phyloP scores from a whole-genome alignment of 257 asterid species.

The Catharanthus roseus region DNA sequence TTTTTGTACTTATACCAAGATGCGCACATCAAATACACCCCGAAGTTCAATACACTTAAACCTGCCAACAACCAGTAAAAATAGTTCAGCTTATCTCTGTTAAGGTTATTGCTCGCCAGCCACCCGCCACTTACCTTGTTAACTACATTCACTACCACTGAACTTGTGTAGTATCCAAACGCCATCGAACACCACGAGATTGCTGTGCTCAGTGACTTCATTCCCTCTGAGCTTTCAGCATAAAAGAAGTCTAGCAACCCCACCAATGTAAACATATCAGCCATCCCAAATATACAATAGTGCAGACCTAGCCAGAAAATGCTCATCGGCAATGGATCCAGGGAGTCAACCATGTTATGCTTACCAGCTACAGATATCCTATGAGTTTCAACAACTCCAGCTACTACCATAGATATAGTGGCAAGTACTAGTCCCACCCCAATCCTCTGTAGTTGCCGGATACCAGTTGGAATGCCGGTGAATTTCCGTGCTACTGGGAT shows the following conservation, averaged over 20 bases:
- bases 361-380: constrained; percentile 42
- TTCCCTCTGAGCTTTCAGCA: constrained; percentile 56
- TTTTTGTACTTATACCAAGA: constrained; percentile 68
- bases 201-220: constrained; percentile 63
- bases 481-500: constrained; percentile 45
- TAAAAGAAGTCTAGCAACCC: constrained; percentile 69
- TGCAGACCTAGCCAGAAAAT: constrained; percentile 69
- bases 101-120: constrained; percentile 52
- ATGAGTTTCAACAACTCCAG: constrained; percentile 49
- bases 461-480: constrained; percentile 72
- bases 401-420: constrained; percentile 55
- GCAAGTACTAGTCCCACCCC: constrained; percentile 64
- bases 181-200: constrained; percentile 68
- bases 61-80: constrained; percentile 56
- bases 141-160: constrained; percentile 57
- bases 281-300: constrained; percentile 55
- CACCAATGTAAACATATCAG: constrained; percentile 66
- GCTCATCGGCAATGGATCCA: constrained; percentile 48
- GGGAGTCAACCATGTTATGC: constrained; percentile 48
- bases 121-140: constrained; percentile 66
- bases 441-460: constrained; percentile 61
- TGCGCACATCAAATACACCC: constrained; percentile 49
- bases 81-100: constrained; percentile 56
- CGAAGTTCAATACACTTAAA: constrained; percentile 49
- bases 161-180: constrained; percentile 57